Conservation (phyloP, 2,329 filamentous ascomycete genomes). For the Plectosphaerella sp. region DNA sequence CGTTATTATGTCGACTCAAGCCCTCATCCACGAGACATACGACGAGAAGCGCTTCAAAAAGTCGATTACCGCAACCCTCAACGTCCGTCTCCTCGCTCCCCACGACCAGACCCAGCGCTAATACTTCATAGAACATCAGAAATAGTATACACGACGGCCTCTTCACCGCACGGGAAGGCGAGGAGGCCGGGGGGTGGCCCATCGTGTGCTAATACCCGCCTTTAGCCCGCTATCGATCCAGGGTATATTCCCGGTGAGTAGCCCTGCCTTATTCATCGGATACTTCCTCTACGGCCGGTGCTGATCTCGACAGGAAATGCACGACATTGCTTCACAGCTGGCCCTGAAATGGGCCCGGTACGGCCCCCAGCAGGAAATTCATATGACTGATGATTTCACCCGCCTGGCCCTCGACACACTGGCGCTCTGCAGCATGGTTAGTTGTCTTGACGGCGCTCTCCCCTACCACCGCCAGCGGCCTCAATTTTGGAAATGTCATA, state of each 20-base stretch:
- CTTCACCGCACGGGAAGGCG: conserved; percentile 13
- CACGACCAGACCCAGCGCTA: neutral
- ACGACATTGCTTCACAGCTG: conserved; percentile 47
- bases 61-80: conserved; percentile 41
- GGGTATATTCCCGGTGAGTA: conserved; percentile 52
- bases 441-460: no score
- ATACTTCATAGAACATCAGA: conserved; percentile 33
- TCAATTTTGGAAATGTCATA: no score
- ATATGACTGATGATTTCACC: conserved; percentile 55
- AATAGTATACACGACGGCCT: conserved; percentile 43
- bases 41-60: conserved; percentile 66
- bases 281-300: no score
- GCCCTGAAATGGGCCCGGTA: conserved; percentile 50
- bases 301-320: no score
- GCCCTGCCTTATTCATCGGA: no score
- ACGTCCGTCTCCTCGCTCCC: neutral
- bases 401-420: conserved; percentile 59
- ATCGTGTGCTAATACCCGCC: conserved; percentile 61
- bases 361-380: conserved; percentile 38
- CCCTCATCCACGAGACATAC: conserved; percentile 58
- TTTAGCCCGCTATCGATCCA: conserved; percentile 66
- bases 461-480: no score
- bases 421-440: conserved; percentile 49
- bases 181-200: conserved; percentile 44
- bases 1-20: conserved; percentile 49